Percentiles rank a stretch among this genome's conserved stretches.
Evolutionary conservation across 1,139 yeast genomes (phyloP).

Genomic region (Meyerozyma athensensis): DNA sequence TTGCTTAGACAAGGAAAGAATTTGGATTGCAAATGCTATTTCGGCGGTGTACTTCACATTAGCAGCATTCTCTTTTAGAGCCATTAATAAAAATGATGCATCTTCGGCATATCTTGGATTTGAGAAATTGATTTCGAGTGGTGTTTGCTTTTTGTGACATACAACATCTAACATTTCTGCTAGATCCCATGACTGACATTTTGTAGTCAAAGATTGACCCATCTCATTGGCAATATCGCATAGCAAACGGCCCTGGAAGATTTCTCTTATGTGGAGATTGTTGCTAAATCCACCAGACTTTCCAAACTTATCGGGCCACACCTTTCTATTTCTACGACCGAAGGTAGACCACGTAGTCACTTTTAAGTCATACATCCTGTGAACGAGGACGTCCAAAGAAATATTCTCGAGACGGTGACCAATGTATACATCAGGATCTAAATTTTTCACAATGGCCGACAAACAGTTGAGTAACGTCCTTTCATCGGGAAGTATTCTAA

Average conservation of each 20-base stretch:
- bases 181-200: constrained; percentile 96
- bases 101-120: constrained; percentile 65
- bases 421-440: constrained; percentile 86
- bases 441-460: constrained; percentile 61
- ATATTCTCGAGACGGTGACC: constrained; percentile 85
- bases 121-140: constrained; percentile 71
- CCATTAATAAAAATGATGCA: constrained; percentile 61
- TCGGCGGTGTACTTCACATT: constrained; percentile 73
- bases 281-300: constrained; percentile 39
- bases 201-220: constrained; percentile 88
- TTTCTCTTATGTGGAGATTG: constrained; percentile 56
- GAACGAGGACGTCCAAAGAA: constrained; percentile 74
- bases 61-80: constrained; percentile 62
- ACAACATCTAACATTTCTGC: constrained; percentile 85
- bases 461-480: constrained; percentile 68
- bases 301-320: constrained; percentile 74
- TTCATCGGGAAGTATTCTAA: constrained; percentile 68
- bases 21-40: constrained; percentile 77
- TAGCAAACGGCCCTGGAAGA: constrained; percentile 79
- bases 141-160: constrained; percentile 53
- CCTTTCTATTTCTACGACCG: constrained; percentile 74
- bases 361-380: constrained; percentile 71
- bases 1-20: constrained; percentile 84
- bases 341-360: constrained; percentile 76
- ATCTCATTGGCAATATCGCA: constrained; percentile 93